Evolutionary conservation across 495 filamentous ascomycete species (phyloP).

Genomic region (Arthonia radiata): DNA sequence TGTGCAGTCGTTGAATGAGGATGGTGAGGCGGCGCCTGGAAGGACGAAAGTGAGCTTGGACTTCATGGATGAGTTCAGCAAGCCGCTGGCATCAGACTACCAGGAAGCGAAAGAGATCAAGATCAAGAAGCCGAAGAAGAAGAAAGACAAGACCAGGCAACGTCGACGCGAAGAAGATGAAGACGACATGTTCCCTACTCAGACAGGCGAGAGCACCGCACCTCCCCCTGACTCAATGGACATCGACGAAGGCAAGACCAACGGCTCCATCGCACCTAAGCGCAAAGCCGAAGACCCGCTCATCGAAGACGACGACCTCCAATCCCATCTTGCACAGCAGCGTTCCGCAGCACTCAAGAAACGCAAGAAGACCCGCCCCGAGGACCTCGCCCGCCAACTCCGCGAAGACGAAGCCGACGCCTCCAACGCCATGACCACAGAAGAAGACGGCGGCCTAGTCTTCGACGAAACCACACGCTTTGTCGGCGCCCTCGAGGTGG

Average conservation of each 20-base stretch:
- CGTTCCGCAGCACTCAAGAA: constrained; percentile 69
- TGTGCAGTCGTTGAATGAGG: constrained; percentile 29
- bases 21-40: constrained; percentile 33
- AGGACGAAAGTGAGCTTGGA: constrained; percentile 54
- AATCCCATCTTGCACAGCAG: constrained; percentile 58
- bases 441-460: constrained; percentile 47
- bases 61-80: constrained; percentile 34
- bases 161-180: constrained; percentile 43
- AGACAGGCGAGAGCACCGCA: constrained; percentile 15
- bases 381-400: constrained; percentile 65
- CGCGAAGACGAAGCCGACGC: constrained; percentile 34
- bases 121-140: constrained; percentile 82
- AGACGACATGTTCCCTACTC: constrained; percentile 38
- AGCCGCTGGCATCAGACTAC: constrained; percentile 58
- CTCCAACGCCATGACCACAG: constrained; percentile 17
- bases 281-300: constrained; percentile 31
- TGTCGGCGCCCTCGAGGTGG: constrained; percentile 56
- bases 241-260: constrained; percentile 28
- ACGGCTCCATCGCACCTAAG: constrained; percentile 6
- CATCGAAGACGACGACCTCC: constrained; percentile 80
- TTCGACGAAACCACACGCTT: constrained; percentile 94
- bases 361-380: constrained; percentile 56
- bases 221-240: constrained; percentile 42
- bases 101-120: constrained; percentile 66
- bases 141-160: constrained; percentile 56